These are phyloP conservation scores for Calonectria pseudoreteaudii DNA, from an alignment of 2,329 filamentous ascomycete genomes.

Conservation along the genomic window DNA sequence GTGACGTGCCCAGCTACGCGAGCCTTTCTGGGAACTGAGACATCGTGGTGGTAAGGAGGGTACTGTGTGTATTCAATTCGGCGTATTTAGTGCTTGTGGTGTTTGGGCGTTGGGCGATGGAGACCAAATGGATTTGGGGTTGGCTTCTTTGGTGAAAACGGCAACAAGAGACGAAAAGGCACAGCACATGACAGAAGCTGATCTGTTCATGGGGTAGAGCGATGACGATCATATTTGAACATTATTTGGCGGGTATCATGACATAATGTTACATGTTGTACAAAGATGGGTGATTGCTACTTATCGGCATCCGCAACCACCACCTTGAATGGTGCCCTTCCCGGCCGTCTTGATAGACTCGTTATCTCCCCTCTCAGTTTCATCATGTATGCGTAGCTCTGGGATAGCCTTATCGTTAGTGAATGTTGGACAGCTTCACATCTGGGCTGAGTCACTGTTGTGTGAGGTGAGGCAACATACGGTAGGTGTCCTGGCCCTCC, in stretches of 20 bases:
- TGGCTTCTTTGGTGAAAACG: conserved; percentile 30
- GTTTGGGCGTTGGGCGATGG: conserved; percentile 38
- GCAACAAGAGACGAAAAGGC: conserved; percentile 25
- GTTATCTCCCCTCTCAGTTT: conserved; percentile 94
- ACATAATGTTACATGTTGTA: conserved; percentile 47
- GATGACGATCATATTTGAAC: conserved; percentile 27
- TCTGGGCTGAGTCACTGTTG: background rate
- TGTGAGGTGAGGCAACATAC: conserved; percentile 58
- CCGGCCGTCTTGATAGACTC: conserved; percentile 81
- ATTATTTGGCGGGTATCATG: conserved; percentile 49
- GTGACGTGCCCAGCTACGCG: conserved; percentile 81
- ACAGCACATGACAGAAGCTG: conserved; percentile 26
- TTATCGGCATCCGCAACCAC: conserved; percentile 49
- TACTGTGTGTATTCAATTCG: conserved; percentile 28
- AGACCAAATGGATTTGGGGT: conserved; percentile 27
- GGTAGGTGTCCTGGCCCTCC: conserved; percentile 62
- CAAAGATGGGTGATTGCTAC: conserved; percentile 29
- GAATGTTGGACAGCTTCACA: background rate
- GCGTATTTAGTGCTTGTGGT: conserved; percentile 40
- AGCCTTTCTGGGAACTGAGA: conserved; percentile 82
- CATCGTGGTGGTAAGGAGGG: conserved; percentile 39
- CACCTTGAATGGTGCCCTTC: conserved; percentile 45
- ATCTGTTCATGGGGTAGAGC: conserved; percentile 31
- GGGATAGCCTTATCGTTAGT: conserved; percentile 16
- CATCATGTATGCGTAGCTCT: conserved; percentile 90